Base-by-base conservation (phyloP, 2,329 filamentous ascomycete species). In the Alternaria postmessia region DNA sequence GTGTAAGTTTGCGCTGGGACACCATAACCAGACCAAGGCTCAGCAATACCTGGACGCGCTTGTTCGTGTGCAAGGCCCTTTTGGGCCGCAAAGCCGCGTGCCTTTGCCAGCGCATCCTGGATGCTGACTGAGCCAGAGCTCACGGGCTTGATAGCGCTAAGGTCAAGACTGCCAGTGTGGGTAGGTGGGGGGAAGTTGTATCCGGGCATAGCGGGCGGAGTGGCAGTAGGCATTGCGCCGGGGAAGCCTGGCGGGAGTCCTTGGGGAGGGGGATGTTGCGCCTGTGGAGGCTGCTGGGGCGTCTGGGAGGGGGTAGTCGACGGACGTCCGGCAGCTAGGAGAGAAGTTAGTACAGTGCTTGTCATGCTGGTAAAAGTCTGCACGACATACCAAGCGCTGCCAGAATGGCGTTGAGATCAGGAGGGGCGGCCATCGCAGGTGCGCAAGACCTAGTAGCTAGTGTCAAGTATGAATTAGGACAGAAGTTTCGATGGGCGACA, bases 51-150 rank as follows among this genome's bases (percentile, higher is more conserved):
- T 71, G 75, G 72, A 68, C 79, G 75, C 57, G 79, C 77, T 42
- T 80, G 80, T 43, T 80, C 80, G 64, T 82, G 83, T 62, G 83
- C 83, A 51, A 93, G 83, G 62, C 91, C 92, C 74, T 92, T 91
- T 76, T 94, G 90, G 30, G 91, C 88, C 41, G 93, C 92, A 77
- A 91, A 92, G 42, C 89, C 91, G 76, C 91, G 91, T 47, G 92
- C 93, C 76, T 93, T 92, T 39, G 93, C 91, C 70, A 96, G 89
- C 49, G 92, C 91, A 77, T 96, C 92, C 59, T 90, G 87, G 65
- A 96, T 89, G 78, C 89, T 94, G 69, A 96, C 89, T 20, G 90
- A 92, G 59, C 93, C 93, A 30, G 91, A 91, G 75, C 86, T 92
- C 56, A 90, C 86, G 5, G 93, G 92, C 71, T 91, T 91, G 74